These are phyloP conservation scores for Vitis labrusca DNA, from an alignment of 164 flowering plant species.

Conservation along the genomic window DNA sequence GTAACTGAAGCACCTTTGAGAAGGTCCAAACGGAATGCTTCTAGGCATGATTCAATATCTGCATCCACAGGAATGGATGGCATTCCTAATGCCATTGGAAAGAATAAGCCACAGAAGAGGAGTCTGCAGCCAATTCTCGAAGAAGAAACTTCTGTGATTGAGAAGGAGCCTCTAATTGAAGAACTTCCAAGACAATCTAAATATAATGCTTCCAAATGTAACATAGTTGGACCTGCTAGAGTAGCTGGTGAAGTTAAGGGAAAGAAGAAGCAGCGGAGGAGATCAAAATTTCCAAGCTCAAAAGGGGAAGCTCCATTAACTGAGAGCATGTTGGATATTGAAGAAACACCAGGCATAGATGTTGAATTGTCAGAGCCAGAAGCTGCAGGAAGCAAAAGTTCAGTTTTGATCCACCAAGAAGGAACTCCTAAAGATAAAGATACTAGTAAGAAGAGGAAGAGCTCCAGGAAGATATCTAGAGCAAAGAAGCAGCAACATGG, in stretches of 20 bases:
- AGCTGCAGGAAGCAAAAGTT: not conserved
- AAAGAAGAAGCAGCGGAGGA: constrained; percentile 4
- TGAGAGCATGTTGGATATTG: not conserved
- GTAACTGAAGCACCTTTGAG: not conserved
- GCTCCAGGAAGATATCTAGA: not conserved
- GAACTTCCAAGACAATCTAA: constrained; percentile 6
- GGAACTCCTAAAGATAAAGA: not conserved
- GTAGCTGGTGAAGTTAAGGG: not conserved
- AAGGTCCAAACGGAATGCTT: constrained; percentile 10
- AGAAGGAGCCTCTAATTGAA: not conserved
- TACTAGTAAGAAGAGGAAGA: not conserved
- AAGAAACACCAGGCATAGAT: not conserved
- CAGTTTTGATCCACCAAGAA: not conserved
- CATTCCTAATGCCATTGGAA: not conserved
- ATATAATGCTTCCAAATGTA: constrained; percentile 5
- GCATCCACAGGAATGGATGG: not conserved
- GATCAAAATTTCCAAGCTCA: not conserved
- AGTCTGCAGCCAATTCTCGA: not conserved
- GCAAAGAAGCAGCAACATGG: not conserved
- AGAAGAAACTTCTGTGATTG: constrained; percentile 4
- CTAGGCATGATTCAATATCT: not conserved
- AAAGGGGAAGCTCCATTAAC: not conserved
- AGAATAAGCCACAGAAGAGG: not conserved
- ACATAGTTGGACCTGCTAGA: not conserved
- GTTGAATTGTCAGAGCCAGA: not conserved